Evolutionary conservation across 2,329 filamentous ascomycete species (phyloP).

Genomic region (Xylariaceae sp.): DNA sequence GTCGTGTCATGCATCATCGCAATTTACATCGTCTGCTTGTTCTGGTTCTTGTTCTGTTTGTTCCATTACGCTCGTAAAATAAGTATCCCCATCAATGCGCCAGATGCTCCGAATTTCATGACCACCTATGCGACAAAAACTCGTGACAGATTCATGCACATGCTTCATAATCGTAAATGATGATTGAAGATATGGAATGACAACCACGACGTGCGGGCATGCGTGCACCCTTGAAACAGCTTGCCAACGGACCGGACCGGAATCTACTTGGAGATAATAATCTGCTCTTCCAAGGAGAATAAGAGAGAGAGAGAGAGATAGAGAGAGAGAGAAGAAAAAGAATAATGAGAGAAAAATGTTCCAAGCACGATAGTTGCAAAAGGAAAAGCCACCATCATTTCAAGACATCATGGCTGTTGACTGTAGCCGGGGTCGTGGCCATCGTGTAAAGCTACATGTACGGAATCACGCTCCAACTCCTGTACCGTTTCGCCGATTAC

Average conservation of each 20-base stretch:
- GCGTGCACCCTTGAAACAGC: not conserved
- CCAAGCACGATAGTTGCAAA: not conserved
- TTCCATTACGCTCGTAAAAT: not conserved
- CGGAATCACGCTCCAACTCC: slow-evolving; percentile 24
- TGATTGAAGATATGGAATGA: slow-evolving; percentile 5
- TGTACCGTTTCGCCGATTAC: slow-evolving; percentile 24
- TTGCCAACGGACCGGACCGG: not conserved
- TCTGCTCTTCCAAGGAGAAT: not conserved
- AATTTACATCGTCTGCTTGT: slow-evolving; percentile 8
- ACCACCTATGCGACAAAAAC: slow-evolving; percentile 17
- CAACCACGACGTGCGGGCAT: not conserved
- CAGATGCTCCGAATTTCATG: slow-evolving; percentile 16
- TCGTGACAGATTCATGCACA: slow-evolving; percentile 21
- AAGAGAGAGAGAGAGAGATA: not conserved
- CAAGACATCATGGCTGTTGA: not conserved
- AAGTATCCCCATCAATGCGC: slow-evolving; percentile 26
- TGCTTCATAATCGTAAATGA: slow-evolving; percentile 27
- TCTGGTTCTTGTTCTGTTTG: too few species aligned
- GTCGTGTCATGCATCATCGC: slow-evolving; percentile 18
- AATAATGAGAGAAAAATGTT: slow-evolving; percentile 5
- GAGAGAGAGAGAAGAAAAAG: not conserved
- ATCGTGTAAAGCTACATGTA: not conserved
- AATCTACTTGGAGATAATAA: slow-evolving; percentile 1
- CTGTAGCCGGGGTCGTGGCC: not conserved
- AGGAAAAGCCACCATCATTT: not conserved